Evolutionary conservation across 805 yeast species (phyloP), one percentile per base, ranked within the genome.

Genomic region (Starmerella powellii): DNA sequence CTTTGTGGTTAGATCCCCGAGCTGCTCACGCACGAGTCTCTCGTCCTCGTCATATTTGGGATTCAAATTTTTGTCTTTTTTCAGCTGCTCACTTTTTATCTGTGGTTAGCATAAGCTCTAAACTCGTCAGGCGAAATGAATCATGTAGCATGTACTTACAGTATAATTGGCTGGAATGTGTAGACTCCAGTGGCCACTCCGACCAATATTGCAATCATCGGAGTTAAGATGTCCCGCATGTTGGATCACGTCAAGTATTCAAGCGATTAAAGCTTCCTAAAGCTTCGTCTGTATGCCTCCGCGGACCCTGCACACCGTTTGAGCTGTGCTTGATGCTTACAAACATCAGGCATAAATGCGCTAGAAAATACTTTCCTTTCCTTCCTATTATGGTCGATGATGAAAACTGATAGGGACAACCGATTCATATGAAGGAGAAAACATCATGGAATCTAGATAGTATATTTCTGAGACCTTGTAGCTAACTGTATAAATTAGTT

Each of bases 391-490:
- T 30, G 30, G 52, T 42, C 50, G 26, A 48, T 55, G 62, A 58
- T 54, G 61, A 56, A 47, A 49, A 46, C 48, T 42, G 61, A 58
- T 58, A 57, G 62, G 62, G 62, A 58, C 62, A 58, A 57, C 61
- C 48, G 61, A 58, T 47, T 41, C 34, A 31, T 40, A 21, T 52
- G 52, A 54, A 46, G 51, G 52, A 42, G 17, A 41, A 34, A 45
- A 28, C 31, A 45, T 47, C 53, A 46, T 48, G 57, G 56, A 55
- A 52, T 51, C 55, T 51, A 52, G 58, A 56, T 58, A 55, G 60
- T 58, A 54, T 45, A 50, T 38, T 43, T 48, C 55, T 50, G 58
- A 55, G 52, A 47, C 51, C 31, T 38, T n/a, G n/a, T n/a, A n/a
- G n/a, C n/a, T n/a, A n/a, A n/a, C n/a, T n/a, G n/a, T n/a, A n/a